Conservation (phyloP, 306 rosid species). For the Lablab purpureus region DNA sequence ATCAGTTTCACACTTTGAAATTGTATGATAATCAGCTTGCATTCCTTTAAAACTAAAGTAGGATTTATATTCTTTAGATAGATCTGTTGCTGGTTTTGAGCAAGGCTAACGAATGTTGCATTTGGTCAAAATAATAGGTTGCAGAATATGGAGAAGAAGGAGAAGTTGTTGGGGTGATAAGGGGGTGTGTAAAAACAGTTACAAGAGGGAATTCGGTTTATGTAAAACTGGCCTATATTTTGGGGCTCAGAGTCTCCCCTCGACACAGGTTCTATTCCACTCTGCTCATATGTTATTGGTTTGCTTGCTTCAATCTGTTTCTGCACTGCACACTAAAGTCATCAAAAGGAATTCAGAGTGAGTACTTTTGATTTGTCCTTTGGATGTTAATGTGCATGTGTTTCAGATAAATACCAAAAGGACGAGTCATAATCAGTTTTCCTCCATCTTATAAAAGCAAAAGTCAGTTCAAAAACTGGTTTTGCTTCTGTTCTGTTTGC, state of each 20-base stretch:
- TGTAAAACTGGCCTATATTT: conserved; percentile 77
- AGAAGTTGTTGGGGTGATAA: conserved; percentile 79
- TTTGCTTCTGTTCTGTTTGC: conserved; percentile 41
- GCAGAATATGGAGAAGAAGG: conserved; percentile 82
- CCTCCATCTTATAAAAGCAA: conserved; percentile 4
- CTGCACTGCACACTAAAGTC: conserved; percentile 42
- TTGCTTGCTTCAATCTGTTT: conserved; percentile 41
- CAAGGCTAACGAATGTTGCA: conserved; percentile 26
- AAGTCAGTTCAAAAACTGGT: conserved; percentile 46
- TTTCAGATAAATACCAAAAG: conserved; percentile 39
- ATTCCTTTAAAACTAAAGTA: neutral
- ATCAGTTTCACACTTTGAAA: neutral
- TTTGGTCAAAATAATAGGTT: conserved; percentile 57
- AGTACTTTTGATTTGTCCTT: conserved; percentile 1
- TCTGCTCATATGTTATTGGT: conserved; percentile 36
- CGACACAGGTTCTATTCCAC: conserved; percentile 71
- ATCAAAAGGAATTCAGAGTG: conserved; percentile 29
- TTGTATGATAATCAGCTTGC: neutral
- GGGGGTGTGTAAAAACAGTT: conserved; percentile 89
- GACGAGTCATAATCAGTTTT: conserved; percentile 38
- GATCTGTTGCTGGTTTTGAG: conserved; percentile 22
- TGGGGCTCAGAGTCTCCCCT: conserved; percentile 92
- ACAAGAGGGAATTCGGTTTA: conserved; percentile 63
- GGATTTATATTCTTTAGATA: neutral
- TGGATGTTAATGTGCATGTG: conserved; percentile 45